These are phyloP conservation scores for Apophysomyces ossiformis DNA, from an alignment of 371 early-diverging fungal species.

Conservation along the genomic window DNA sequence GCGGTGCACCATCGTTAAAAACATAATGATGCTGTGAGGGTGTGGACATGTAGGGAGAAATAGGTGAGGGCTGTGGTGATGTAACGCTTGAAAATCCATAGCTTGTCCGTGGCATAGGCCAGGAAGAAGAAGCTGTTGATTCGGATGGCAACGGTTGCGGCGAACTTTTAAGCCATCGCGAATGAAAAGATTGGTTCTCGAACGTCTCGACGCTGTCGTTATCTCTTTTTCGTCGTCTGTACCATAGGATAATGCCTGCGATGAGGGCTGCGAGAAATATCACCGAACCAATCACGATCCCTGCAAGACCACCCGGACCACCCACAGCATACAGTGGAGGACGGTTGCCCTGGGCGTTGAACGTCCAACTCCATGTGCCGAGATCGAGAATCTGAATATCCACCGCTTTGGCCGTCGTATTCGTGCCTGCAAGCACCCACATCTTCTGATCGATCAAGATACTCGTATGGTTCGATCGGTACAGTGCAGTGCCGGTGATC, in stretches of 20 bases:
- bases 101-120: neutral
- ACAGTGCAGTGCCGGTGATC: neutral
- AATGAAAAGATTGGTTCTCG: neutral
- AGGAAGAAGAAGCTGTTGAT: neutral
- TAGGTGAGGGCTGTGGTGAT: neutral
- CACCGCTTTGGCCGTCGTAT: neutral
- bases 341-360: conserved; percentile 2
- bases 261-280: neutral
- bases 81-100: neutral
- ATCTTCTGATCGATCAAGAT: neutral
- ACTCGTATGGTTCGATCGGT: conserved; percentile 4
- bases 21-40: neutral
- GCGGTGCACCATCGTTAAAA: neutral
- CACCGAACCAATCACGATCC: neutral
- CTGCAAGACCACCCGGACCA: conserved; percentile 1
- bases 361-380: neutral
- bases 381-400: conserved; percentile 10
- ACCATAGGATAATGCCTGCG: neutral
- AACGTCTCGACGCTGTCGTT: neutral
- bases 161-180: neutral
- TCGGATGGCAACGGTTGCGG: neutral
- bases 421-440: conserved; percentile 9
- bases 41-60: conserved; percentile 3
- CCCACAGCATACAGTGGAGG: neutral
- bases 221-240: neutral